phyloP scores from a whole-genome alignment of 345 rosid species.

The Mallotus nudiflorus region DNA sequence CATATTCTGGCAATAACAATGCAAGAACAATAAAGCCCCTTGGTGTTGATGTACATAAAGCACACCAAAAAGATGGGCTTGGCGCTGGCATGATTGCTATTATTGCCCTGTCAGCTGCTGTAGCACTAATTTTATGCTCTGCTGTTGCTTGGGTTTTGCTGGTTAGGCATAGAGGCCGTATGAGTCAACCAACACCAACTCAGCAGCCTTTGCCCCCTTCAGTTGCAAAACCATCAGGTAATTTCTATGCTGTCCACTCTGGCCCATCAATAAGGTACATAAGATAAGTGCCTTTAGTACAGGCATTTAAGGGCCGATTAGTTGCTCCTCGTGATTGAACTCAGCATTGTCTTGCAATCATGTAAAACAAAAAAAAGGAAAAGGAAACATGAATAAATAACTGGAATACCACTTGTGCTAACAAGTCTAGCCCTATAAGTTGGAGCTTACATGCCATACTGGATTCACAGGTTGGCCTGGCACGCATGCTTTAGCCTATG shows the following conservation, averaged over 20 bases:
- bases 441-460: too few species aligned
- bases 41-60: slow-evolving; percentile 76
- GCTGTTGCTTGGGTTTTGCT: slow-evolving; percentile 61
- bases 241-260: not conserved
- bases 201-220: slow-evolving; percentile 49
- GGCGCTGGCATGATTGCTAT: slow-evolving; percentile 60
- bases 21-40: slow-evolving; percentile 68
- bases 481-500: slow-evolving; percentile 2
- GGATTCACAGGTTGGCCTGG: too few species aligned
- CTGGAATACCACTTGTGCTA: too few species aligned
- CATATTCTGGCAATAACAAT: slow-evolving; percentile 58
- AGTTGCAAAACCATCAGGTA: slow-evolving; percentile 77
- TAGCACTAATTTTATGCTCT: slow-evolving; percentile 56
- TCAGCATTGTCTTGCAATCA: too few species aligned
- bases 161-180: slow-evolving; percentile 42
- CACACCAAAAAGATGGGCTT: slow-evolving; percentile 49
- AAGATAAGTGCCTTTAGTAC: not conserved
- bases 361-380: too few species aligned
- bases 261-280: not conserved
- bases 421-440: too few species aligned
- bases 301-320: too few species aligned
- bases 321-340: too few species aligned
- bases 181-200: slow-evolving; percentile 39
- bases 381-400: too few species aligned
- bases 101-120: slow-evolving; percentile 65